These are phyloP conservation scores for Kurtzmaniella quercitrusa DNA, from an alignment of 1,139 yeast species.

Conservation along the genomic window DNA sequence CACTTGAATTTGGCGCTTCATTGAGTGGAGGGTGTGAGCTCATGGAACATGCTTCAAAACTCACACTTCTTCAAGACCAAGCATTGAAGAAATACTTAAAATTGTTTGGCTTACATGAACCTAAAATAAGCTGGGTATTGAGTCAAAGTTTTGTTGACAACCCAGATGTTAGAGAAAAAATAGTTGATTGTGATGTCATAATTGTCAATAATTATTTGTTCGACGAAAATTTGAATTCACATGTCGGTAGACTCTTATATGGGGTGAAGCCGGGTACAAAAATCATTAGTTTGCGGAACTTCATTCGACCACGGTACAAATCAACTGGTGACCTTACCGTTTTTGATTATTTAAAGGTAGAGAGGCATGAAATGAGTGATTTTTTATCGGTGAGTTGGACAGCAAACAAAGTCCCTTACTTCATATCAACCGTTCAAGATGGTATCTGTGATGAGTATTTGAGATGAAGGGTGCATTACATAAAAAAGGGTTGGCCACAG, in stretches of 20 bases:
- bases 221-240: slow-evolving; percentile 64
- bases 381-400: slow-evolving; percentile 86
- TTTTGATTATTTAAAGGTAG: slow-evolving; percentile 62
- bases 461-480: background rate
- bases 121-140: slow-evolving; percentile 54
- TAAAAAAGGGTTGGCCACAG: background rate
- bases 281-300: slow-evolving; percentile 72
- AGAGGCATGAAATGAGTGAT: slow-evolving; percentile 60
- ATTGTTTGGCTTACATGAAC: slow-evolving; percentile 59
- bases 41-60: slow-evolving; percentile 73
- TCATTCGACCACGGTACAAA: slow-evolving; percentile 57
- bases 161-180: slow-evolving; percentile 45
- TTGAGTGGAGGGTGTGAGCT: slow-evolving; percentile 84
- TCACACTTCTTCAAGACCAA: slow-evolving; percentile 56
- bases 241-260: slow-evolving; percentile 59
- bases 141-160: slow-evolving; percentile 72
- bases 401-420: slow-evolving; percentile 76
- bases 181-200: slow-evolving; percentile 65
- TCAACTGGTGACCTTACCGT: slow-evolving; percentile 52
- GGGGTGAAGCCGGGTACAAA: slow-evolving; percentile 72
- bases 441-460: slow-evolving; percentile 28
- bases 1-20: slow-evolving; percentile 76
- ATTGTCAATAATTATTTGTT: slow-evolving; percentile 81
- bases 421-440: slow-evolving; percentile 65
- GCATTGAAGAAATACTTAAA: slow-evolving; percentile 58